Percentiles rank a stretch among this genome's conserved stretches.
Evolutionary conservation across 148 eudicot species (phyloP).

Genomic region (Chenopodium album): DNA sequence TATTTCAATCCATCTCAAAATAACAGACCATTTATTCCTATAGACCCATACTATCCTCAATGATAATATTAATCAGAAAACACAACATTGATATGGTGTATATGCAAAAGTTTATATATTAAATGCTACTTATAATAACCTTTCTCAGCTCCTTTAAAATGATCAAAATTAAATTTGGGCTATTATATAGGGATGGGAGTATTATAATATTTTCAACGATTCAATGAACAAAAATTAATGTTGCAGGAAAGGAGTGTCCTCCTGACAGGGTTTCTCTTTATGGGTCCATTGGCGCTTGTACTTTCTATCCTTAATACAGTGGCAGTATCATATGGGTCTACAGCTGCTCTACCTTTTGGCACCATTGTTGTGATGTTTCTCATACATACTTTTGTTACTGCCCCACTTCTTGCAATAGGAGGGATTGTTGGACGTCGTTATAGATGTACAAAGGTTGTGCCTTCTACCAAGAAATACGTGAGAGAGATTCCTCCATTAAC

Average conservation of each 20-base stretch:
- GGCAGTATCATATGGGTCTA: slow-evolving; percentile 53
- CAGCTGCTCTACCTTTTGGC: slow-evolving; percentile 72
- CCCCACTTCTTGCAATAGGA: slow-evolving; percentile 66
- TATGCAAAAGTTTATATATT: no score
- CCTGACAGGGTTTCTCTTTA: slow-evolving; percentile 56
- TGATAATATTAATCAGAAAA: no score
- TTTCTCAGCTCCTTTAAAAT: no score
- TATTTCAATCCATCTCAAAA: no score
- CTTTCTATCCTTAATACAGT: slow-evolving; percentile 49
- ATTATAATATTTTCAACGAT: no score
- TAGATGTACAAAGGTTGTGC: slow-evolving; percentile 38
- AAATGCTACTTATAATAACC: no score
- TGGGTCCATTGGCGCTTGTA: slow-evolving; percentile 47
- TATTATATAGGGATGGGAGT: not conserved
- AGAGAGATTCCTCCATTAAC: slow-evolving; percentile 56
- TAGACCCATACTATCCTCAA: no score
- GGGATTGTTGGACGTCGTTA: slow-evolving; percentile 56
- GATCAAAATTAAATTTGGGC: not conserved
- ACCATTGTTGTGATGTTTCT: slow-evolving; percentile 52
- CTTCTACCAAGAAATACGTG: slow-evolving; percentile 48
- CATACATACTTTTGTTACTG: slow-evolving; percentile 34
- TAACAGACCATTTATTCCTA: no score
- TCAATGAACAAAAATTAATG: not conserved
- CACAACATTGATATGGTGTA: no score
- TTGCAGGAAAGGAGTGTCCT: slow-evolving; percentile 65